These are phyloP conservation scores for Calophaca sinica DNA, from an alignment of 306 rosid species.

Conservation along the genomic window DNA sequence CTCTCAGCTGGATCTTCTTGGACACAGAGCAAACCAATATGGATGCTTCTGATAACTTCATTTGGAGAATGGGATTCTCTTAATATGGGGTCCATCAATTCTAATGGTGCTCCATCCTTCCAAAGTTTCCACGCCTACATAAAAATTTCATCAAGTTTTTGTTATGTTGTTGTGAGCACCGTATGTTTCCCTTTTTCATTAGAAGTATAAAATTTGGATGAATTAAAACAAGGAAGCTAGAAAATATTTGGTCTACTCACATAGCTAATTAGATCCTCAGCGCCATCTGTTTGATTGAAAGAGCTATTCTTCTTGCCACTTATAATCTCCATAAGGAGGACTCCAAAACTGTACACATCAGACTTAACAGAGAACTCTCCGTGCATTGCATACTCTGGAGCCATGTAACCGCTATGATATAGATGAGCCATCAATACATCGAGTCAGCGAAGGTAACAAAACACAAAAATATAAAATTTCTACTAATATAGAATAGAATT, in stretches of 20 bases:
- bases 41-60: constrained; percentile 53
- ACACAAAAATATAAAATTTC: too few species aligned
- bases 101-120: constrained; percentile 49
- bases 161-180: background rate
- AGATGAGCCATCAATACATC: background rate
- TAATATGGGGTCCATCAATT: constrained; percentile 45
- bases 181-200: background rate
- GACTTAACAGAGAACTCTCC: constrained; percentile 48
- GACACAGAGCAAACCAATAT: constrained; percentile 51
- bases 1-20: constrained; percentile 52
- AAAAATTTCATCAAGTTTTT: constrained; percentile 9
- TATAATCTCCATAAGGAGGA: constrained; percentile 50
- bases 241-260: constrained; percentile 43
- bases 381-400: constrained; percentile 40
- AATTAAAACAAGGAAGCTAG: background rate
- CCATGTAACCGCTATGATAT: constrained; percentile 43
- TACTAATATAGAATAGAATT: too few species aligned
- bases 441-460: background rate
- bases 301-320: constrained; percentile 52
- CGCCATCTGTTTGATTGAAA: constrained; percentile 32
- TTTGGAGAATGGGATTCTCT: constrained; percentile 33
- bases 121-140: constrained; percentile 53
- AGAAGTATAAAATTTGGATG: background rate
- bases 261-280: constrained; percentile 43
- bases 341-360: constrained; percentile 49